Percentiles rank a stretch among this genome's conserved stretches.
Conservation (phyloP, 2,329 filamentous ascomycete genomes). For the Trichoderma citrinoviride region DNA sequence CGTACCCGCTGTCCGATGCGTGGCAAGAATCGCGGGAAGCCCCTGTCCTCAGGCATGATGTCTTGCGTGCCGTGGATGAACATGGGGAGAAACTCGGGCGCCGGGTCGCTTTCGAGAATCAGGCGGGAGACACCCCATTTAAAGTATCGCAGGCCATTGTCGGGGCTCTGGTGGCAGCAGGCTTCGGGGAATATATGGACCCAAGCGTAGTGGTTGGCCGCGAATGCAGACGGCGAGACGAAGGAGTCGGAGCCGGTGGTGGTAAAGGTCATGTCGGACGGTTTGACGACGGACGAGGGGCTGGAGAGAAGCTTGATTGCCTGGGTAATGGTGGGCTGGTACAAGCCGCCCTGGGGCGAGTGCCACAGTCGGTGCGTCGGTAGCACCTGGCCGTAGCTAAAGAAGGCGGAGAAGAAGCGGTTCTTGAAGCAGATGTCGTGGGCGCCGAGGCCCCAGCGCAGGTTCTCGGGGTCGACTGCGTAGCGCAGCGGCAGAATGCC, state of each 20-base stretch:
- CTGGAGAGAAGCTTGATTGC: conserved; percentile 78
- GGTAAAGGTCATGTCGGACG: conserved; percentile 51
- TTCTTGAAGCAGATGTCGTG: conserved; percentile 95
- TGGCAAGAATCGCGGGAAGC: conserved; percentile 78
- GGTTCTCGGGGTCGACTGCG: conserved; percentile 66
- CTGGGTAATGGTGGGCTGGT: conserved; percentile 84
- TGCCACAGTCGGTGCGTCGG: conserved; percentile 81
- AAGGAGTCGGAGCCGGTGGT: conserved; percentile 67
- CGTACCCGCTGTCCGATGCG: conserved; percentile 67
- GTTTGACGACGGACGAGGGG: conserved; percentile 47
- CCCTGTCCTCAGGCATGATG: conserved; percentile 81
- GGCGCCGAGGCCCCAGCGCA: conserved; percentile 86
- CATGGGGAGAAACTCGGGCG: conserved; percentile 87
- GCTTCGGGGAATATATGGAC: conserved; percentile 96
- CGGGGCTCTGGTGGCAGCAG: conserved; percentile 82
- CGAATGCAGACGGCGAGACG: conserved; percentile 68
- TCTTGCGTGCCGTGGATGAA: conserved; percentile 89
- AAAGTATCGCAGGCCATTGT: conserved; percentile 86
- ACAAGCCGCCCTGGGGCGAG: conserved; percentile 77
- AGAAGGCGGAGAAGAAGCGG: conserved; percentile 72
- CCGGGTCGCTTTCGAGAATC: conserved; percentile 83
- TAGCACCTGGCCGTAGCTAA: conserved; percentile 83
- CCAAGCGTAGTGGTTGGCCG: conserved; percentile 72
- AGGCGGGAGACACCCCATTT: conserved; percentile 94
- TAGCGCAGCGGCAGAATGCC: conserved; percentile 78